These are phyloP conservation scores for Hemerocallis citrina DNA, from an alignment of 106 monocot genomes.

Conservation along the genomic window DNA sequence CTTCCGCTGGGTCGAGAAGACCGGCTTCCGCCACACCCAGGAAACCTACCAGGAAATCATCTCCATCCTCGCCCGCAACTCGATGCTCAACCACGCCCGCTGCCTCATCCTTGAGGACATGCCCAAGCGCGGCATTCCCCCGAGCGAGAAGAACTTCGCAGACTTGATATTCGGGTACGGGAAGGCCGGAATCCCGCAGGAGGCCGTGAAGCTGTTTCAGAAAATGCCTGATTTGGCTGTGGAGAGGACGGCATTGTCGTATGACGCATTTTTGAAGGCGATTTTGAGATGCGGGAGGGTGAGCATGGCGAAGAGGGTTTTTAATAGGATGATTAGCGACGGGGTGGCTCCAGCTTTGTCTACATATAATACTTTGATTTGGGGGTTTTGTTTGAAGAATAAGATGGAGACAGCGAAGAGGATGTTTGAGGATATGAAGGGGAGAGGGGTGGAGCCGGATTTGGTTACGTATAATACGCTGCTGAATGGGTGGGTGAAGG, in stretches of 20 bases:
- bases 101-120: conserved; percentile 84
- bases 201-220: conserved; percentile 78
- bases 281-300: conserved; percentile 71
- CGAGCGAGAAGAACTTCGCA: conserved; percentile 39
- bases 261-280: conserved; percentile 86
- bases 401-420: conserved; percentile 71
- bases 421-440: conserved; percentile 78
- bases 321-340: conserved; percentile 71
- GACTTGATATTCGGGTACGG: conserved; percentile 76
- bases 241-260: conserved; percentile 38
- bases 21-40: conserved; percentile 69
- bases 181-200: conserved; percentile 61
- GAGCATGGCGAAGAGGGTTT: conserved; percentile 78
- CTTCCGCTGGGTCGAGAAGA: conserved; percentile 94
- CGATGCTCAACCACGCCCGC: conserved; percentile 97
- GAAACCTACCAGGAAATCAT: conserved; percentile 50
- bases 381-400: conserved; percentile 84
- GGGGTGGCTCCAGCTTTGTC: conserved; percentile 57
- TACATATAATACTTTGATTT: conserved; percentile 76
- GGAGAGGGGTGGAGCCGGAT: conserved; percentile 43
- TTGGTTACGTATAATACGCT: conserved; percentile 45
- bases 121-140: conserved; percentile 52
- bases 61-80: conserved; percentile 43
- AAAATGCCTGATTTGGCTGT: conserved; percentile 58
- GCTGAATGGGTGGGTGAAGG: conserved; percentile 48